Conservation (phyloP, 192 early-diverging fungal genomes). For the Coemansia sp. region DNA sequence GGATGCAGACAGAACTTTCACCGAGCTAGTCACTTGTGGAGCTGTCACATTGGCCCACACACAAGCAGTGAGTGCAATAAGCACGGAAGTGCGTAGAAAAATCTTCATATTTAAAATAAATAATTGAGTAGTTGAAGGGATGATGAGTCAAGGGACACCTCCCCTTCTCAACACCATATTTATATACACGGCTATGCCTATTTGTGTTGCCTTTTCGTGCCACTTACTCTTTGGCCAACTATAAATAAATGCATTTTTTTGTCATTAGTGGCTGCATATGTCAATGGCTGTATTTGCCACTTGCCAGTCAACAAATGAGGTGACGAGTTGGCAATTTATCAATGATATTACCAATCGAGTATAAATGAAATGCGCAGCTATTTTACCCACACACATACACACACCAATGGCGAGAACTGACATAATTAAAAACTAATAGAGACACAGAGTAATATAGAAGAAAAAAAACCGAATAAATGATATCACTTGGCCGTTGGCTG, state of each 20-base stretch:
- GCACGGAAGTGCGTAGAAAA: not conserved
- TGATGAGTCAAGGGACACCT: not conserved
- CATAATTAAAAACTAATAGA: not conserved
- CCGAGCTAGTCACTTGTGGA: not conserved
- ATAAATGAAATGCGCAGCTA: not conserved
- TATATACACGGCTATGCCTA: not conserved
- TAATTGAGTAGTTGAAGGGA: not conserved
- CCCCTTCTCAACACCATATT: not conserved
- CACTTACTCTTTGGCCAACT: not conserved
- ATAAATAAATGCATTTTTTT: not conserved
- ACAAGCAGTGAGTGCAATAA: not conserved
- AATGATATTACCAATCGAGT: not conserved
- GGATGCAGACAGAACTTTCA: not conserved
- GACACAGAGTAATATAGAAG: not conserved
- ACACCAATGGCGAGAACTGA: not conserved
- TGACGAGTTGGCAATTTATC: slow-evolving; percentile 1
- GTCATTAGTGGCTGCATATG: not conserved
- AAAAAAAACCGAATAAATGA: not conserved
- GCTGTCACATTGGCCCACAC: not conserved
- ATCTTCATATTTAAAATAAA: not conserved
- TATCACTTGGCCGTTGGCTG: not conserved
- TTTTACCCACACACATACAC: no score
- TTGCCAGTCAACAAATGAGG: not conserved
- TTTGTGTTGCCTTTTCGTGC: not conserved
- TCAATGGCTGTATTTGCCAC: slow-evolving; percentile 2